Conservation (phyloP, 306 rosid genomes). For the Casuarina equisetifolia region DNA sequence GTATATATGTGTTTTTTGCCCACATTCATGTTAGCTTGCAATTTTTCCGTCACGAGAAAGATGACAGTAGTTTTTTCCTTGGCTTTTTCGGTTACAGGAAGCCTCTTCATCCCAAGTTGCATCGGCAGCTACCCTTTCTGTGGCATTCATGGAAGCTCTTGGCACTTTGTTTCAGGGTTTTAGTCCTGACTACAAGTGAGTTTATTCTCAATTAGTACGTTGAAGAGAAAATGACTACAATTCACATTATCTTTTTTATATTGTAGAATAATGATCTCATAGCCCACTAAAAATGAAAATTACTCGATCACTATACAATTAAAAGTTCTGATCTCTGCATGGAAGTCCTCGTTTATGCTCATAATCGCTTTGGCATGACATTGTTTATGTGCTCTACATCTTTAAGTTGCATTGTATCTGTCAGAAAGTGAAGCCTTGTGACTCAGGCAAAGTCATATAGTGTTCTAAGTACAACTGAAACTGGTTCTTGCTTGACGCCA, state of each 20-base stretch:
- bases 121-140: constrained; percentile 88
- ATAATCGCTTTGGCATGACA: background rate
- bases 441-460: background rate
- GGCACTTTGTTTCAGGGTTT: constrained; percentile 83
- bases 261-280: background rate
- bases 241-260: background rate
- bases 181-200: constrained; percentile 86
- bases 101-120: constrained; percentile 97
- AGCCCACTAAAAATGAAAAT: background rate
- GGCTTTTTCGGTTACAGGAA: constrained; percentile 52
- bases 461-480: background rate
- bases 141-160: constrained; percentile 99
- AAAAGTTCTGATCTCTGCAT: background rate
- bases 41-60: constrained; percentile 18
- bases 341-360: background rate
- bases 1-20: background rate
- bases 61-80: constrained; percentile 15
- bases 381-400: constrained; percentile 2
- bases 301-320: background rate
- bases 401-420: background rate
- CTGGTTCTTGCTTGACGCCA: background rate
- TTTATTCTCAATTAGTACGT: constrained; percentile 18
- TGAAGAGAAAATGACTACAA: background rate
- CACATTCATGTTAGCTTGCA: background rate
- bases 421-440: background rate